These are phyloP conservation scores for Stephania yunnanensis DNA, from an alignment of 164 flowering plant species.

Conservation along the genomic window DNA sequence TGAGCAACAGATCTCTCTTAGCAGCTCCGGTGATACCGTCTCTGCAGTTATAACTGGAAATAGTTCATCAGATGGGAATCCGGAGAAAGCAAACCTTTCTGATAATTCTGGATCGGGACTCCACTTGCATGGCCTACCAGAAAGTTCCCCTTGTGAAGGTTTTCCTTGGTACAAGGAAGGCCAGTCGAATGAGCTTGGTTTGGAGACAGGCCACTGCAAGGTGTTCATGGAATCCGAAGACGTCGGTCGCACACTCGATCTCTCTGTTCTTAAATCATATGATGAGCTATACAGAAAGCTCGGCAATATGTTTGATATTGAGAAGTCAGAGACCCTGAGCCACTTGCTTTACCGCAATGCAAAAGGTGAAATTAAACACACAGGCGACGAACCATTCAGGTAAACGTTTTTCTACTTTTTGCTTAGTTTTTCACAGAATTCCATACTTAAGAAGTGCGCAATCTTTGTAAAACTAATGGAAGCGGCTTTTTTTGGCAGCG, in stretches of 20 bases:
- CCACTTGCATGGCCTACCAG: conserved; percentile 28
- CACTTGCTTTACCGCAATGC: conserved; percentile 39
- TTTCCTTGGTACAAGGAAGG: conserved; percentile 31
- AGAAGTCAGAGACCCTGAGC: conserved; percentile 35
- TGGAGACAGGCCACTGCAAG: conserved; percentile 54
- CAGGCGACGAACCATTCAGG: conserved; percentile 69
- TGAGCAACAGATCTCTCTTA: conserved; percentile 48
- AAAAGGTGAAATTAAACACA: conserved; percentile 32
- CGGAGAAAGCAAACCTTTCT: conserved; percentile 33
- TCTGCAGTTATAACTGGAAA: conserved; percentile 34
- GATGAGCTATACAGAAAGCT: conserved; percentile 47
- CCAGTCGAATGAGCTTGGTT: conserved; percentile 22
- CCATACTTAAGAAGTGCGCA: neutral
- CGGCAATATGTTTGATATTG: conserved; percentile 43
- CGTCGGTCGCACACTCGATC: conserved; percentile 58
- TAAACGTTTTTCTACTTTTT: conserved; percentile 9
- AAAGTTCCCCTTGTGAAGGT: conserved; percentile 29
- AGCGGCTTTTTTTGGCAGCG: conserved; percentile 38
- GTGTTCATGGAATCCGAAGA: conserved; percentile 65
- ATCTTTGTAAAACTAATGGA: neutral
- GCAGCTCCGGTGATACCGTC: conserved; percentile 35
- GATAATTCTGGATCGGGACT: conserved; percentile 38
- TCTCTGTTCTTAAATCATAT: conserved; percentile 44
- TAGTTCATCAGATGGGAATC: conserved; percentile 43
- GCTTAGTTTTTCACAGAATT: neutral